phyloP scores from a whole-genome alignment of 208 protist genomes.

The Naegleria gruberi region DNA sequence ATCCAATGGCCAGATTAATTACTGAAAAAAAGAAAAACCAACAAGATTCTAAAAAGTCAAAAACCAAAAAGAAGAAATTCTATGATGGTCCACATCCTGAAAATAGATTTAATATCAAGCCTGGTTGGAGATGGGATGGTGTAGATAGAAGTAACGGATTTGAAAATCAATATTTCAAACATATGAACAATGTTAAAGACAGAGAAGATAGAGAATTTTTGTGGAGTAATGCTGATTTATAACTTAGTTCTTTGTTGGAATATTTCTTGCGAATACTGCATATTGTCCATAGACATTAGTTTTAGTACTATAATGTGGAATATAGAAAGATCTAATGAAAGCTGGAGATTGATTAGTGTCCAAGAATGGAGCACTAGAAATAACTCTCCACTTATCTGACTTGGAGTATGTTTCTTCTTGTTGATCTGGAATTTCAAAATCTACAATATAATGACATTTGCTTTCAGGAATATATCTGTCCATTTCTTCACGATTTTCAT shows the following conservation, averaged over 20 bases:
- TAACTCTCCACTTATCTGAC: neutral
- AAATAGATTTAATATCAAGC: neutral
- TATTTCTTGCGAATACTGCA: neutral
- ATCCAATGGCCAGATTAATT: conserved; percentile 3
- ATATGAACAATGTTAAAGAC: neutral
- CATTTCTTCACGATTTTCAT: conserved; percentile 49
- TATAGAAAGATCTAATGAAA: neutral
- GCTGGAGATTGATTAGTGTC: neutral
- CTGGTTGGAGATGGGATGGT: conserved; percentile 12
- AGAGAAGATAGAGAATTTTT: neutral
- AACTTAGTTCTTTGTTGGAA: neutral
- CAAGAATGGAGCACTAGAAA: neutral
- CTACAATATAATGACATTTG: conserved; percentile 5
- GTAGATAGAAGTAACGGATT: conserved; percentile 14
- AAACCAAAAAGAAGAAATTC: neutral
- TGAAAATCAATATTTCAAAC: neutral
- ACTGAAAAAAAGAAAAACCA: neutral
- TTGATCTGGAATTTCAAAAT: neutral
- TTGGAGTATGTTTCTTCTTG: neutral
- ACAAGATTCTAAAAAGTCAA: neutral
- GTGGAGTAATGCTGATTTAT: neutral
- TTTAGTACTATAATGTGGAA: neutral
- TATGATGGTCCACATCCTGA: neutral
- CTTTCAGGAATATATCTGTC: conserved; percentile 38
- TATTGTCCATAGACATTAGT: neutral